These are phyloP conservation scores for Epichloe elymi DNA, from an alignment of 2,329 filamentous ascomycete species.

Conservation along the genomic window DNA sequence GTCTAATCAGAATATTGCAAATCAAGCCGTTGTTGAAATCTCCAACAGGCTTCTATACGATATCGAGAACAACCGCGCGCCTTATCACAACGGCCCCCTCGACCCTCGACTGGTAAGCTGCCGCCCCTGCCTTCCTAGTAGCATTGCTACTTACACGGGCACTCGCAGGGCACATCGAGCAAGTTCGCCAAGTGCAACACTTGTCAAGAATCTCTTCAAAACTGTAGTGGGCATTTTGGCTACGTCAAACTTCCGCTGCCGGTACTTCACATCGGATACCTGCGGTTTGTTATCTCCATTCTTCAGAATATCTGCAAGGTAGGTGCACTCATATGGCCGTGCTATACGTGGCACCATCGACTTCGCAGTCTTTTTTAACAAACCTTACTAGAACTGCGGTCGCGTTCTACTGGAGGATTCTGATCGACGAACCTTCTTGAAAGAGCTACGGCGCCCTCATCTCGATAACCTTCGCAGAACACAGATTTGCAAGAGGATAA, in stretches of 20 bases:
- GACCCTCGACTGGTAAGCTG: slow-evolving; percentile 58
- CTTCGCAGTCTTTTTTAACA: background rate
- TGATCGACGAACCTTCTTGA: slow-evolving; percentile 66
- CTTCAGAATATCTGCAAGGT: slow-evolving; percentile 91
- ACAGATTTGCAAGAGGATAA: slow-evolving; percentile 77
- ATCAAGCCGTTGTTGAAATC: slow-evolving; percentile 87
- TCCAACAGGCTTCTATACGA: slow-evolving; percentile 93
- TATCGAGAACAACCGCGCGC: slow-evolving; percentile 61
- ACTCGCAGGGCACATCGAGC: slow-evolving; percentile 61
- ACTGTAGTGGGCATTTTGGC: slow-evolving; percentile 91
- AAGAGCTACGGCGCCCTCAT: slow-evolving; percentile 63
- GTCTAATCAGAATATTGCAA: slow-evolving; percentile 87
- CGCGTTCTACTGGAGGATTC: slow-evolving; percentile 69
- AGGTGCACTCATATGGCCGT: background rate
- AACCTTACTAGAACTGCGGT: slow-evolving; percentile 45
- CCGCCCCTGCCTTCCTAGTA: background rate
- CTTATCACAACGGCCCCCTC: slow-evolving; percentile 67
- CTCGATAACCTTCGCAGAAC: slow-evolving; percentile 78
- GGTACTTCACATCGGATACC: slow-evolving; percentile 90
- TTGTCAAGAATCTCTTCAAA: slow-evolving; percentile 66
- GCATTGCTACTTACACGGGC: background rate
- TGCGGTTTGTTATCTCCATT: slow-evolving; percentile 84
- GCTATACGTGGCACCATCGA: background rate
- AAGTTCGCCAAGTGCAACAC: slow-evolving; percentile 72
- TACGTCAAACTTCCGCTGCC: slow-evolving; percentile 83